These are phyloP conservation scores for Silene noctiflora DNA, from an alignment of 179 eudicot species.

Conservation along the genomic window DNA sequence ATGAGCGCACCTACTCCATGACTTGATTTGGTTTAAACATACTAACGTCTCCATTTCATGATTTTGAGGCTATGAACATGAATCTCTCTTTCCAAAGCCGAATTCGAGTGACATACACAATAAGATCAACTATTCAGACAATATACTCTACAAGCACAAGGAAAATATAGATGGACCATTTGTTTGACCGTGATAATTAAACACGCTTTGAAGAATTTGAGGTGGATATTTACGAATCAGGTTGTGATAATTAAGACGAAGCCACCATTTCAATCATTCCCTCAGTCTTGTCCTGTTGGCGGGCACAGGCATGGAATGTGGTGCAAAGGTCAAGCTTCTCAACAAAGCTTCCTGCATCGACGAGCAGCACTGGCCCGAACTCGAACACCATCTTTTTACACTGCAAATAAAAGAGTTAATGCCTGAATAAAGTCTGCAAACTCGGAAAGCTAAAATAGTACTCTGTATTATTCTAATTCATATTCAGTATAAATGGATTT, in stretches of 20 bases:
- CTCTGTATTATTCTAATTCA: neutral
- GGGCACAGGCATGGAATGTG: conserved; percentile 60
- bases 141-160: neutral
- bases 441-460: no score
- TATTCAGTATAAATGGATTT: neutral
- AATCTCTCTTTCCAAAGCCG: no score
- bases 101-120: conserved; percentile 5
- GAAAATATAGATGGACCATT: neutral
- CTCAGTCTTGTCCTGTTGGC: conserved; percentile 11
- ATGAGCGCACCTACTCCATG: no score
- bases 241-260: conserved; percentile 34
- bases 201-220: neutral
- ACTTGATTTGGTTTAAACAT: no score
- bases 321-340: conserved; percentile 61
- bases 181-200: neutral
- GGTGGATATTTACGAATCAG: conserved; percentile 3
- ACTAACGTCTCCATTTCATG: no score
- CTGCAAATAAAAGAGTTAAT: conserved; percentile 37
- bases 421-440: neutral
- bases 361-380: conserved; percentile 62
- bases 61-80: no score
- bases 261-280: conserved; percentile 42
- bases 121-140: neutral
- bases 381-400: conserved; percentile 76
- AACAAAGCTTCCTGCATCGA: conserved; percentile 55